A percentile compares a stretch with the other conserved stretches of the same genome.
These are phyloP conservation scores for Lenzites betulinus DNA, from an alignment of 768 basidiomycete genomes.

Conservation along the genomic window DNA sequence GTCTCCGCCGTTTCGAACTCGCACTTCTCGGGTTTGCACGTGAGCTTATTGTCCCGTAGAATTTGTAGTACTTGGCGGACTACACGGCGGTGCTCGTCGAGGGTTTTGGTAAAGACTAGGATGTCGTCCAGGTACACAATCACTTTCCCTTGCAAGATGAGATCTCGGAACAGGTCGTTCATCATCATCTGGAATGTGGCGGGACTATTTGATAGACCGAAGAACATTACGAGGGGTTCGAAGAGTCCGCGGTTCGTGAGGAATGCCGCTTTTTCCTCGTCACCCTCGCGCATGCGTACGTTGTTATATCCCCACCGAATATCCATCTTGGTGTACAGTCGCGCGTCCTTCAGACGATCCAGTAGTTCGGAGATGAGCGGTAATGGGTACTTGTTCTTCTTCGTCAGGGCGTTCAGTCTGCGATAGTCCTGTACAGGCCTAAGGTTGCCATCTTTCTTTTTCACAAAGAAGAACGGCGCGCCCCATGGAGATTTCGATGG, in stretches of 20 bases:
- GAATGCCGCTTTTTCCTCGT: slow-evolving; percentile 47
- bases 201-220: slow-evolving; percentile 37
- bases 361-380: slow-evolving; percentile 34
- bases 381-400: slow-evolving; percentile 36
- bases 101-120: slow-evolving; percentile 23
- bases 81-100: slow-evolving; percentile 20
- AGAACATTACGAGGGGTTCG: slow-evolving; percentile 44
- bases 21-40: slow-evolving; percentile 42
- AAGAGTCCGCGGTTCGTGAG: slow-evolving; percentile 38
- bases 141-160: slow-evolving; percentile 39
- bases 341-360: slow-evolving; percentile 25
- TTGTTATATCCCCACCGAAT: slow-evolving; percentile 34
- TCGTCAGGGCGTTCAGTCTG: slow-evolving; percentile 34
- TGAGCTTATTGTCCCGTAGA: slow-evolving; percentile 37
- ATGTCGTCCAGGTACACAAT: slow-evolving; percentile 49
- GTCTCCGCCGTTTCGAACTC: slow-evolving; percentile 29
- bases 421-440: slow-evolving; percentile 30
- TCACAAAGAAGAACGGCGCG: slow-evolving; percentile 34
- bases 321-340: slow-evolving; percentile 34
- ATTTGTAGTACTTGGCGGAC: slow-evolving; percentile 29
- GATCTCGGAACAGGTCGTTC: slow-evolving; percentile 35
- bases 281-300: slow-evolving; percentile 40
- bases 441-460: slow-evolving; percentile 31
- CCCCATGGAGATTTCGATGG: slow-evolving; percentile 23
- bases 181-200: slow-evolving; percentile 40